Evolutionary conservation across 1,284 basidiomycete genomes (phyloP), one percentile per base, ranked within the genome.

Genomic region (Puccinia coronata): DNA sequence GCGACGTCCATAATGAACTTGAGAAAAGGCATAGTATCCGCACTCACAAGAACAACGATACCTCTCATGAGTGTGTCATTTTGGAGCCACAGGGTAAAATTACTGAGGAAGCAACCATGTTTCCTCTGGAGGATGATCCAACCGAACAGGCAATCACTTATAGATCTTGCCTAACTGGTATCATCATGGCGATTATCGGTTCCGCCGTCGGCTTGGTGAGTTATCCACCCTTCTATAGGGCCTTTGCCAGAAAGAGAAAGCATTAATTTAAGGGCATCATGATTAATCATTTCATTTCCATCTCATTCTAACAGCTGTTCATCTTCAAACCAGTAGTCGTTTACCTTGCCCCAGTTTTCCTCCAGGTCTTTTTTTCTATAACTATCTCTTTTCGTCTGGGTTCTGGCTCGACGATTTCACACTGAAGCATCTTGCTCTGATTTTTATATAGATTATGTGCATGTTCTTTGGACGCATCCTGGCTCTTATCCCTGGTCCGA

Each of bases 281-380:
- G n/a, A n/a, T n/a, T n/a, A n/a, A n/a, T n/a, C 18, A 61, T 61
- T 36, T 41, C n/a, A 25, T 16, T 25, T 12, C 41, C 14, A 25
- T n/a, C 16, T 36, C 23, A 41, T 47, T 16, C 1, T 36, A 36
- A 2, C 55, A 80, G 78, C 55, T 80, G 28, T 80, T 80, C 43
- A 36, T 72, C 41, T 80, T 80, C 57, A 80, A 80, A 72, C 78
- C 78, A 14, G 70, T 80, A 53, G 25, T 59, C 28, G 43, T 80
- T 25, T 70, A 61, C 28, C 25, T 80, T 43, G 55, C 69, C 6
- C 55, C 78, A 28, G 49, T 80, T 2, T 80, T 80, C 57, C 51
- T 73, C 36, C 78, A 80, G 53, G 76, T 79, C 43, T 47, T 47
- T 47, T 47, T 8, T 47, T 47, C 43, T 8, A 16, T 47, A 6